Base-by-base conservation (phyloP, 2,329 filamentous ascomycete genomes). In the Eurotiales sp. region DNA sequence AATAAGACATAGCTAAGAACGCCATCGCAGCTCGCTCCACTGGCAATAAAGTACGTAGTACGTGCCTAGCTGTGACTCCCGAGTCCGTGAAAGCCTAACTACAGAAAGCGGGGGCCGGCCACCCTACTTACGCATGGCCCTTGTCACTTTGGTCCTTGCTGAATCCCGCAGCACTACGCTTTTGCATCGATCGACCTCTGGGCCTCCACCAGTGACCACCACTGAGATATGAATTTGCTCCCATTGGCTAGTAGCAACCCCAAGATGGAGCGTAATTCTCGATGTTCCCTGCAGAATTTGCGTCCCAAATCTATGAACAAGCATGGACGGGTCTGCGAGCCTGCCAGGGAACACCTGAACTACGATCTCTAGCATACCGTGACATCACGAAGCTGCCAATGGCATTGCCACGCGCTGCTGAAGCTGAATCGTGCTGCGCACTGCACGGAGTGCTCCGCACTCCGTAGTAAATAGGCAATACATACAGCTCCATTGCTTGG, bases 361-460 rank as follows among this genome's bases (percentile, higher is more conserved):
- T 27, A 8, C 36, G 43, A 30, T 44, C 39, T 21, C 34, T 19
- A 29, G 19, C 41, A 45, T 22, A 14, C 25, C 32, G 22, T 50
- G 47, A 27, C 47, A 50, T 50, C 47, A 43, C 43, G 39, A 36
- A 27, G 15, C 30, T 21, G n/a, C 47, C 39, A 42, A 42, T 50
- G 15, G 8, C 17, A 23, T 43, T 27, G 29, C 47, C 39, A 43
- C 11, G 21, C 41, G 39, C 7, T 36, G 30, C 8, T 36, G 29
- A 43, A 50, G 47, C 47, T 50, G 21, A n/a, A 43, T 37, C 27
- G 11, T 36, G 27, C 46, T 22, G 4, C 39, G 34, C 15, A 22
- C 46, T 12, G 29, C 12, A 14, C 29, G 6, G 14, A 32, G 29
- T 12, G 10, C 4, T 5, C 6, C 6, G 10, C 14, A 36, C 34